A percentile compares a stretch with the other conserved stretches of the same genome.
Conservation (phyloP, 1,284 basidiomycete species). For the Puccinia horiana region DNA sequence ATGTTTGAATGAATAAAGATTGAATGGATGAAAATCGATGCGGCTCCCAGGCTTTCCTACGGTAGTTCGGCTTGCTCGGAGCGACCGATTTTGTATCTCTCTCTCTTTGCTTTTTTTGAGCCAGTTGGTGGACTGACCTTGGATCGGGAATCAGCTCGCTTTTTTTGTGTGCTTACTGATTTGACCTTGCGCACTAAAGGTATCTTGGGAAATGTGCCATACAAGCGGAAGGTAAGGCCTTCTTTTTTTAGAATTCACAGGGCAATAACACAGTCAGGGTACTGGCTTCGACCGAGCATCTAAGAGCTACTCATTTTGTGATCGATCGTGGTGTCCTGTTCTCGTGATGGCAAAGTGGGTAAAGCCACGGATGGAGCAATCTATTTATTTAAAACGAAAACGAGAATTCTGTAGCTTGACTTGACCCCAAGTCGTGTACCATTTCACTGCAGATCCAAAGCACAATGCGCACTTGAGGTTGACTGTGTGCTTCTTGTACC, state of each 20-base stretch:
- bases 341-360: not conserved
- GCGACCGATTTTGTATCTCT: not conserved
- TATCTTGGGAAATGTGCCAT: not conserved
- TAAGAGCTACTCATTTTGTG: not conserved
- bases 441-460: too few relatives aligned
- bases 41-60: not conserved
- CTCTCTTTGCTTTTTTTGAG: not conserved
- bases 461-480: too few relatives aligned
- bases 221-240: not conserved
- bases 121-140: not conserved
- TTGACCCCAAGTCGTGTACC: too few relatives aligned
- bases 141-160: not conserved
- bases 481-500: too few relatives aligned
- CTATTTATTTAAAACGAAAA: not conserved
- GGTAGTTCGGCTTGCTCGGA: not conserved
- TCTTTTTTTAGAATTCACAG: not conserved
- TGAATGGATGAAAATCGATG: not conserved
- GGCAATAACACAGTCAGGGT: not conserved
- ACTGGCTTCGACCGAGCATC: not conserved
- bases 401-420: too few relatives aligned
- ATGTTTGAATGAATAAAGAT: not conserved
- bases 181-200: too few relatives aligned
- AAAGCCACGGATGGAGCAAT: not conserved
- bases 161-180: too few relatives aligned
- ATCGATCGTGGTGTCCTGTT: not conserved